phyloP scores from a whole-genome alignment of 2,329 filamentous ascomycete genomes.

The Coniochaeta hoffmannii region DNA sequence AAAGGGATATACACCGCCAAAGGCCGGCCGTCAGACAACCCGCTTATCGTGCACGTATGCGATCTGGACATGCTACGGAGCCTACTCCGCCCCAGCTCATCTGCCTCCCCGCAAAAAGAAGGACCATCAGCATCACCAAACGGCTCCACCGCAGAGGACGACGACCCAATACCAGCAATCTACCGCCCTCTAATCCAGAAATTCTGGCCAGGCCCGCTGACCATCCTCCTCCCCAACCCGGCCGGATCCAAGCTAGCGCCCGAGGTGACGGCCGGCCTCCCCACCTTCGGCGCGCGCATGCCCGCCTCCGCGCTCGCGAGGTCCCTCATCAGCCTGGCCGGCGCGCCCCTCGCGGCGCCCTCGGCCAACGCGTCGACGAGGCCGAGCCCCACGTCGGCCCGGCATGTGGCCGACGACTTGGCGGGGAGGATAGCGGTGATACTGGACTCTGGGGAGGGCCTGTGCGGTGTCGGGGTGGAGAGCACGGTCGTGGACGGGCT shows the following conservation, averaged over 20 bases:
- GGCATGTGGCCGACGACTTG: constrained; percentile 83
- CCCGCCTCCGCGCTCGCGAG: constrained; percentile 79
- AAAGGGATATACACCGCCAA: constrained; percentile 91
- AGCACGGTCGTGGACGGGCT: constrained; percentile 95
- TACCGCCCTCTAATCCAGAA: constrained; percentile 70
- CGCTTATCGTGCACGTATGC: constrained; percentile 85
- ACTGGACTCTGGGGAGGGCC: constrained; percentile 71
- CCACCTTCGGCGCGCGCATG: constrained; percentile 86
- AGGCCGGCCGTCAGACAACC: constrained; percentile 86
- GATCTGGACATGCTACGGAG: constrained; percentile 68
- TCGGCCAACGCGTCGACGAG: constrained; percentile 93
- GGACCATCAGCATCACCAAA: neutral
- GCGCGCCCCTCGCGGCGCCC: constrained; percentile 77
- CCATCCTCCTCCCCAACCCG: constrained; percentile 78
- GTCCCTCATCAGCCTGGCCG: constrained; percentile 73
- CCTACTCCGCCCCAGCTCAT: constrained; percentile 38
- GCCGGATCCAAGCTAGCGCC: constrained; percentile 63
- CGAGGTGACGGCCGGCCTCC: constrained; percentile 83
- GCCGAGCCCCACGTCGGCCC: constrained; percentile 83
- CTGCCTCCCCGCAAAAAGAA: constrained; percentile 4
- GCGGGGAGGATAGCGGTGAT: constrained; percentile 77
- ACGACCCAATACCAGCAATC: constrained; percentile 56
- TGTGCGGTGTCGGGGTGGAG: constrained; percentile 84
- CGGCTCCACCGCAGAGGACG: neutral
- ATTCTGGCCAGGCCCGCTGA: constrained; percentile 95